These are phyloP conservation scores for Multifurca ochricompacta DNA, from an alignment of 768 basidiomycete genomes.

Conservation along the genomic window DNA sequence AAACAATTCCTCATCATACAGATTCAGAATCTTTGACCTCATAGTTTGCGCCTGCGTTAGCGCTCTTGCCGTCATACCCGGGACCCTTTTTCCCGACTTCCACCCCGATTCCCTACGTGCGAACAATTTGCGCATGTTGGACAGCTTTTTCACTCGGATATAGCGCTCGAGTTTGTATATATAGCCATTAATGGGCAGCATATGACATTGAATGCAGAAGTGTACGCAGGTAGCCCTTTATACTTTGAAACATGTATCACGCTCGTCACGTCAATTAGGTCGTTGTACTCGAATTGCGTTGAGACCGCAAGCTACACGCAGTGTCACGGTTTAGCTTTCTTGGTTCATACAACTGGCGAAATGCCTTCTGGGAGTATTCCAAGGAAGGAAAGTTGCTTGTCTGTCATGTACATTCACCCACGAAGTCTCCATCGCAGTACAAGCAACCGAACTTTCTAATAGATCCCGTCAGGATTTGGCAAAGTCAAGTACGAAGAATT, in stretches of 20 bases:
- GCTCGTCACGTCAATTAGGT: not conserved
- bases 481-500: not conserved
- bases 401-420: no score
- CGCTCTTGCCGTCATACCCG: not conserved
- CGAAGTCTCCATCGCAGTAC: no score
- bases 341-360: not conserved
- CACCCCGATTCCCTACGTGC: not conserved
- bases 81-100: not conserved
- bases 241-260: conserved; percentile 20
- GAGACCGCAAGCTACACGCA: not conserved
- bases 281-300: no score
- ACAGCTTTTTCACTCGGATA: not conserved
- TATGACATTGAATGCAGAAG: not conserved
- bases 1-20: conserved; percentile 94
- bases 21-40: conserved; percentile 62
- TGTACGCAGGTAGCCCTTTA: conserved; percentile 9
- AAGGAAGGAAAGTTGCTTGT: no score
- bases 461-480: not conserved
- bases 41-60: not conserved
- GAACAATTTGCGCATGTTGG: not conserved
- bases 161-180: conserved; percentile 6
- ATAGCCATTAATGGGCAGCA: conserved; percentile 12
- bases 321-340: not conserved
- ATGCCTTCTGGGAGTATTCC: not conserved
- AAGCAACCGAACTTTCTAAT: no score